phyloP scores from a whole-genome alignment of 192 early-diverging fungal species.

The Dissophora globulifera region DNA sequence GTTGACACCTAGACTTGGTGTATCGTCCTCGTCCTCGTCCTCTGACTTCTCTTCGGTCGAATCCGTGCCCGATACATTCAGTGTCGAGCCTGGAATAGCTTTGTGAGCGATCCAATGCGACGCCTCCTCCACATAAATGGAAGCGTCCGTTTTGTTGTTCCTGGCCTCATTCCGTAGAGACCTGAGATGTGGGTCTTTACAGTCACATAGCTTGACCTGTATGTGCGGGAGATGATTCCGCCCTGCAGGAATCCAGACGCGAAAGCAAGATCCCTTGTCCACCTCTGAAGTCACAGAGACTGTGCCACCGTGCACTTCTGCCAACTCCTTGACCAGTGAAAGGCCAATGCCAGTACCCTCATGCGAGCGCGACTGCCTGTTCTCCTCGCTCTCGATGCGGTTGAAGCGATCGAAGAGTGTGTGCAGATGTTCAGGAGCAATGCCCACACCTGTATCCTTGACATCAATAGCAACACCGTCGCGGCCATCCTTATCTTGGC shows the following conservation, averaged over 20 bases:
- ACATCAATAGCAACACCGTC: constrained; percentile 48
- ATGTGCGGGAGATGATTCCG: constrained; percentile 54
- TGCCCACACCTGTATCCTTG: constrained; percentile 60
- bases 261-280: constrained; percentile 61
- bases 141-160: constrained; percentile 46
- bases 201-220: constrained; percentile 52
- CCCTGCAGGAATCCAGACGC: constrained; percentile 61
- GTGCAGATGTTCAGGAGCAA: constrained; percentile 56
- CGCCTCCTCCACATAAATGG: constrained; percentile 43
- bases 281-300: constrained; percentile 53
- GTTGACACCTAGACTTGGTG: background rate
- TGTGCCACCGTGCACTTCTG: constrained; percentile 62
- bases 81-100: constrained; percentile 31
- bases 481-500: constrained; percentile 46
- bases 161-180: background rate
- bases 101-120: constrained; percentile 46
- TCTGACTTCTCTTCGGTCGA: constrained; percentile 51
- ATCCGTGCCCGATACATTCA: constrained; percentile 34
- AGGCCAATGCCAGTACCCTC: constrained; percentile 73
- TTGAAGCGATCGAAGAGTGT: constrained; percentile 71
- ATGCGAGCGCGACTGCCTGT: constrained; percentile 60
- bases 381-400: constrained; percentile 67
- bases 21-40: constrained; percentile 8
- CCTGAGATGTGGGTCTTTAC: background rate
- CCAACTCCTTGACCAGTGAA: constrained; percentile 63